Conservation (phyloP, 306 rosid genomes). For the Urtica urens region DNA sequence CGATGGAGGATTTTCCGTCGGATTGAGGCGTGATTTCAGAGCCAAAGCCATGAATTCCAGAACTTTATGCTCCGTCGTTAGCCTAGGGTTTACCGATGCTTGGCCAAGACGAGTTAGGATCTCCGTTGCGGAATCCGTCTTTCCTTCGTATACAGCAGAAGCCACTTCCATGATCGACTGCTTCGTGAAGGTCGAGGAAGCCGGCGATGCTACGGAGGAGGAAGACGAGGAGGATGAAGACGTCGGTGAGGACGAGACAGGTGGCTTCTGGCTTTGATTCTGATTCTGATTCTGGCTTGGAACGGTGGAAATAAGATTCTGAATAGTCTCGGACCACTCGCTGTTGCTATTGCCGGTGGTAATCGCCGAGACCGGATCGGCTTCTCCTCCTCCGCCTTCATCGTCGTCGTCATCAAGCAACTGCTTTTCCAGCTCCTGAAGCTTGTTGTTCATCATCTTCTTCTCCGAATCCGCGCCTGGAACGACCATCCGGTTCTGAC, state of each 20-base stretch:
- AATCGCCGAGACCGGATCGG: constrained; percentile 43
- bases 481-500: constrained; percentile 18
- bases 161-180: constrained; percentile 69
- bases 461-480: constrained; percentile 28
- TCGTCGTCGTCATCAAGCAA: constrained; percentile 72
- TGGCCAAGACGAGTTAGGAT: not conserved
- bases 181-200: constrained; percentile 29
- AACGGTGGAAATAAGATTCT: constrained; percentile 46
- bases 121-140: constrained; percentile 24
- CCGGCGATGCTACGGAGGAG: constrained; percentile 51
- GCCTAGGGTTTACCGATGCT: constrained; percentile 14
- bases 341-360: constrained; percentile 36
- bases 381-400: constrained; percentile 42
- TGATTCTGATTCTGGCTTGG: constrained; percentile 29
- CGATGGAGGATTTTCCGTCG: constrained; percentile 34
- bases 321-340: constrained; percentile 75
- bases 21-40: constrained; percentile 43
- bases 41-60: constrained; percentile 44
- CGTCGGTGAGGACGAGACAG: constrained; percentile 53
- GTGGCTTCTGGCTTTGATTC: constrained; percentile 25
- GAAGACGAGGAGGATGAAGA: constrained; percentile 51
- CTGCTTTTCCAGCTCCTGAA: constrained; percentile 72
- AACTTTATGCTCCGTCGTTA: constrained; percentile 38
- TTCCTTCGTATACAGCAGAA: constrained; percentile 65
- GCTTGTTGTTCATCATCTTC: constrained; percentile 40